phyloP scores from a whole-genome alignment of 169 alveolate genomes.

The Plasmodium malariae region DNA sequence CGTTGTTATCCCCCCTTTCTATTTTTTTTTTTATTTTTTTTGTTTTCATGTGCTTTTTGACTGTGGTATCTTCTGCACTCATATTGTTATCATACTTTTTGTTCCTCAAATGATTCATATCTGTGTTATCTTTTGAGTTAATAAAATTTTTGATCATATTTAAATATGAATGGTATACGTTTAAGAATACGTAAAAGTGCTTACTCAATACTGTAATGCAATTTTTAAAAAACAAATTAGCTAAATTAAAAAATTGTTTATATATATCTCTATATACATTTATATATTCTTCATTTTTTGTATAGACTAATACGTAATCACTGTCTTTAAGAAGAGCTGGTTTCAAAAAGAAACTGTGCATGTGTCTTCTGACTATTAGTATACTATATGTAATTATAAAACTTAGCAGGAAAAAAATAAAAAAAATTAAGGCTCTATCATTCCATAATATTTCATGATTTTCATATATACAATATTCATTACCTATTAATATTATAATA shows the following conservation, averaged over 20 bases:
- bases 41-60: too few relatives aligned
- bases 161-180: too few relatives aligned
- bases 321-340: constrained; percentile 60
- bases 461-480: constrained; percentile 84
- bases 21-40: background rate
- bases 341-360: constrained; percentile 55
- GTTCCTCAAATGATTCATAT: too few relatives aligned
- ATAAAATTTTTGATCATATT: too few relatives aligned
- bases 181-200: too few relatives aligned
- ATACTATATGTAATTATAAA: constrained; percentile 61
- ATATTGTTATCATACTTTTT: too few relatives aligned
- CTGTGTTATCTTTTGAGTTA: too few relatives aligned
- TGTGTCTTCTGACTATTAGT: constrained; percentile 48
- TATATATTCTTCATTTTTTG: constrained; percentile 42
- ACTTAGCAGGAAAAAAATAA: constrained; percentile 51
- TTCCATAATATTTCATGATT: constrained; percentile 82
- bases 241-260: background rate
- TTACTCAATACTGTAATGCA: too few relatives aligned
- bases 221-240: background rate
- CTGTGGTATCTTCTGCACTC: too few relatives aligned
- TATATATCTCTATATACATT: constrained; percentile 4
- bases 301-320: constrained; percentile 63
- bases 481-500: constrained; percentile 78
- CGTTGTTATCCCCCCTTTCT: too few relatives aligned
- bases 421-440: constrained; percentile 78